Evolutionary conservation across 805 yeast species (phyloP).

Genomic region (Sporopachydermia lactativora): DNA sequence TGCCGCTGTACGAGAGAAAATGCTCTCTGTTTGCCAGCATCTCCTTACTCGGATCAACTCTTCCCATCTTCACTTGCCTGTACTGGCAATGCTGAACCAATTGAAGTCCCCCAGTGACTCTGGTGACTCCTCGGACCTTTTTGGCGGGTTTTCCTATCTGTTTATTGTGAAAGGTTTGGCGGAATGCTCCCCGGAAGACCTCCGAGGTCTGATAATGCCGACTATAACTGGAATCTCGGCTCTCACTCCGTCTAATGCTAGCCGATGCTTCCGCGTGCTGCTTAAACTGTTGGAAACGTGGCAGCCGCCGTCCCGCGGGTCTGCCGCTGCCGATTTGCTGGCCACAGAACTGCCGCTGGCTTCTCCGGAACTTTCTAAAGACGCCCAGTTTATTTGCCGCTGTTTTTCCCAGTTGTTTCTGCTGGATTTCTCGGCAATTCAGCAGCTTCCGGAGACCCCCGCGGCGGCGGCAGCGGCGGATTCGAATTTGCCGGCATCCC

Average conservation of each 20-base stretch:
- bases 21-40: slow-evolving; percentile 53
- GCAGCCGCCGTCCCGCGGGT: slow-evolving; percentile 34
- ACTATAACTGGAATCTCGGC: slow-evolving; percentile 32
- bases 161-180: neutral
- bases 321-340: slow-evolving; percentile 26
- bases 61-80: slow-evolving; percentile 48
- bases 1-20: slow-evolving; percentile 48
- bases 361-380: slow-evolving; percentile 17
- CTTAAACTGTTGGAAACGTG: slow-evolving; percentile 37
- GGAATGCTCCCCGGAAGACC: too few relatives aligned
- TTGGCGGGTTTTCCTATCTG: slow-evolving; percentile 4
- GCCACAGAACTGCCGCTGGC: slow-evolving; percentile 24
- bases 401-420: slow-evolving; percentile 44
- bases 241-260: too few relatives aligned
- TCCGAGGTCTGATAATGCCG: slow-evolving; percentile 38
- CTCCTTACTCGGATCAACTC: slow-evolving; percentile 53
- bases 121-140: slow-evolving; percentile 6
- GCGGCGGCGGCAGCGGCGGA: slow-evolving; percentile 29
- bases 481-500: too few relatives aligned
- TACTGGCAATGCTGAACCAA: slow-evolving; percentile 46
- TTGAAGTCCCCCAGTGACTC: slow-evolving; percentile 33
- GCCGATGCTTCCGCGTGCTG: slow-evolving; percentile 47
- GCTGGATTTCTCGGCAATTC: slow-evolving; percentile 29
- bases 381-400: slow-evolving; percentile 30
- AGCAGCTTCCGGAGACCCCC: slow-evolving; percentile 15